Conservation (phyloP, 495 filamentous ascomycete species). For the Aspergillus biplanus region DNA sequence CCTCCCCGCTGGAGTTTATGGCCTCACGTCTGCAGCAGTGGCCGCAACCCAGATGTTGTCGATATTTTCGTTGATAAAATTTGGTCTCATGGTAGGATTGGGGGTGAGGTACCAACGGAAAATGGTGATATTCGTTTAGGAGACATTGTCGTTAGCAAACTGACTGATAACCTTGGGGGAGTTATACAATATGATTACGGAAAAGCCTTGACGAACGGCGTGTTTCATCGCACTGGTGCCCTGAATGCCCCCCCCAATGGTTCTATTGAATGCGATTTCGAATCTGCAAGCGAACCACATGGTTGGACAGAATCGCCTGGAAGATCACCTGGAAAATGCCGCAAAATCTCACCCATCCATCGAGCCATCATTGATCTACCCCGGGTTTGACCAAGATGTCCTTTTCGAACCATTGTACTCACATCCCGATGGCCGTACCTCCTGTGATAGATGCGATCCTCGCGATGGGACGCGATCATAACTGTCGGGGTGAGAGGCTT, state of each 20-base stretch:
- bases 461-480: too few relatives aligned
- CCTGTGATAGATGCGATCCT: neutral
- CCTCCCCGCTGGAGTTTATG: conserved; percentile 30
- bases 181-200: conserved; percentile 44
- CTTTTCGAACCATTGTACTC: conserved; percentile 33
- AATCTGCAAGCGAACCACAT: conserved; percentile 26
- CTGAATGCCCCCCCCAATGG: conserved; percentile 38
- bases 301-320: conserved; percentile 17
- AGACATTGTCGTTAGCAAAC: conserved; percentile 39
- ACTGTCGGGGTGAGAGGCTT: too few relatives aligned
- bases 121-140: conserved; percentile 36
- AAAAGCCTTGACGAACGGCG: conserved; percentile 30
- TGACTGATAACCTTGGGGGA: conserved; percentile 22
- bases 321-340: conserved; percentile 22
- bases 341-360: conserved; percentile 22
- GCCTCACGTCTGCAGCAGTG: conserved; percentile 29
- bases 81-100: conserved; percentile 39
- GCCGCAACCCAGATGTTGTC: conserved; percentile 28
- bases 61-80: conserved; percentile 28
- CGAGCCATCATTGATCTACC: conserved; percentile 26
- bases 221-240: conserved; percentile 38
- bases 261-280: conserved; percentile 32
- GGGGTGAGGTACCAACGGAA: conserved; percentile 33
- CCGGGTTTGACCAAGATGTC: conserved; percentile 24
- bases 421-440: neutral